Base-by-base conservation (phyloP, 2,329 filamentous ascomycete species). In the Neofusicoccum laricinum region DNA sequence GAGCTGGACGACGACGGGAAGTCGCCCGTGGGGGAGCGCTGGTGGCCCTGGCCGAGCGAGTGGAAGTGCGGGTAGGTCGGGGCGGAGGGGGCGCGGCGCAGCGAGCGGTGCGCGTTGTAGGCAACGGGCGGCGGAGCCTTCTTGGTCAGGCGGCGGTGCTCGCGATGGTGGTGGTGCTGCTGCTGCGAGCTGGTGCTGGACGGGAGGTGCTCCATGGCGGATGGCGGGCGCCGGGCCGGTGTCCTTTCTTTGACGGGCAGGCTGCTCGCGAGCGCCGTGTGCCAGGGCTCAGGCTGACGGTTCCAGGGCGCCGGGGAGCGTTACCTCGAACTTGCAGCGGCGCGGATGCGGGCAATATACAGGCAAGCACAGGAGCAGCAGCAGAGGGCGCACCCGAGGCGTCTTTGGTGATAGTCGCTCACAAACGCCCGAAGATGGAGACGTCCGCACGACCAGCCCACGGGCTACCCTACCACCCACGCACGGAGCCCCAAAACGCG, bases 61-160 rank as follows among this genome's bases (percentile, higher is more conserved):
- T 61, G 25, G 55, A 58, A 50, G 63, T 66, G 68, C 19, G 71
- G 71, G 64, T 72, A 71, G 15, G 68, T 70, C n/a, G 71, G 71
- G 41, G 70, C 70, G 6, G 69, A 71, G 38, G 71, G 71, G 14
- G 69, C 64, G 17, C 71, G 64, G 21, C 66, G 63, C 46, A 73
- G 70, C 12, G 58, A 58, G 45, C 65, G 63, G 36, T 53, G 40
- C 21, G 46, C 41, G 61, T 71, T 68, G 66, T 69, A 69, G 48
- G 68, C 65, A 32, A 68, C 57, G 57, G 68, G 68, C 48, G 71
- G 71, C 53, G 67, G 67, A 38, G 61, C 61, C 55, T 66, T 62
- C 65, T 71, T 70, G 63, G 59, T 64, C 12, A 68, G 62, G 14
- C 65, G 66, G 62, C 65, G 66, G 51, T 66, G 65, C 45, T 64